These are phyloP conservation scores for Gossypium longicalyx DNA, from an alignment of 345 rosid species.

Conservation along the genomic window DNA sequence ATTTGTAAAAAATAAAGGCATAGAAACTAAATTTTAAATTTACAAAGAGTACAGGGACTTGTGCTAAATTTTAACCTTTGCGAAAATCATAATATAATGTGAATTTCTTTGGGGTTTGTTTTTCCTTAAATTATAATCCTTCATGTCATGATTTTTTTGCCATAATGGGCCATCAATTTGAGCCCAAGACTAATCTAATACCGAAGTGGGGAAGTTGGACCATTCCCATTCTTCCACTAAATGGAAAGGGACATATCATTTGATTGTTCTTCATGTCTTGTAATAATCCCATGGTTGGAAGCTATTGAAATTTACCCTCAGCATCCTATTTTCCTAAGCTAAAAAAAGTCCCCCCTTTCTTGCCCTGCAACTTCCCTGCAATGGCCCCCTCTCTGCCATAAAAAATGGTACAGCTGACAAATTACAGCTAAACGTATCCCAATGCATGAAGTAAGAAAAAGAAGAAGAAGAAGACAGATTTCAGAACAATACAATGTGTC, in stretches of 20 bases:
- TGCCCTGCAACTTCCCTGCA: not conserved
- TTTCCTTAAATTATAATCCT: not conserved
- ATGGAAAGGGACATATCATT: constrained; percentile 21
- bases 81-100: no score
- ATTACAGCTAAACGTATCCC: constrained; percentile 15
- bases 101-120: no score
- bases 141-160: not conserved
- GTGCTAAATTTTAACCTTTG: no score
- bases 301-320: not conserved
- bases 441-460: not conserved
- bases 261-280: constrained; percentile 28
- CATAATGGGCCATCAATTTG: constrained; percentile 1
- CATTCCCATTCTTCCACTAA: constrained; percentile 11
- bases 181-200: not conserved
- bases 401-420: constrained; percentile 15
- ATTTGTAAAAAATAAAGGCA: no score
- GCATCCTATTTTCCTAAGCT: not conserved
- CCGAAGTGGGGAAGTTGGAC: constrained; percentile 7
- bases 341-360: not conserved
- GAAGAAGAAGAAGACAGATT: not conserved
- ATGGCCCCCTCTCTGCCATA: not conserved
- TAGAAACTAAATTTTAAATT: no score
- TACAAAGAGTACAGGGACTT: no score
- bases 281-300: constrained; percentile 20
- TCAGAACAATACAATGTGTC: constrained; percentile 19